Conservation (phyloP, 352 stramenopile species). For the Albugo candida region DNA sequence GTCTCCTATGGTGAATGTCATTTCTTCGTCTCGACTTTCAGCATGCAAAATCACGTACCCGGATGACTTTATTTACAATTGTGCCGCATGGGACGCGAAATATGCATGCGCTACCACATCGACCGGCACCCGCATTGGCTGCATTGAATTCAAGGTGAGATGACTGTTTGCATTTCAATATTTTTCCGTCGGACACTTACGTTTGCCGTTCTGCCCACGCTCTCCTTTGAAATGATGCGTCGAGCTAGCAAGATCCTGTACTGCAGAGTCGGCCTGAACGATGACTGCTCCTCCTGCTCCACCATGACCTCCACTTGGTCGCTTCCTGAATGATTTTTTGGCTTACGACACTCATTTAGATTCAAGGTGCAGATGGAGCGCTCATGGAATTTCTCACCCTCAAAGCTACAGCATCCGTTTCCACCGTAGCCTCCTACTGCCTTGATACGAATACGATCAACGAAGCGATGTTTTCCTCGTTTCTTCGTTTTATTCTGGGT, state of each 20-base stretch:
- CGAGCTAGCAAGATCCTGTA: slow-evolving; percentile 69
- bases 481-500: slow-evolving; percentile 8
- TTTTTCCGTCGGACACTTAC: slow-evolving; percentile 16
- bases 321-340: slow-evolving; percentile 33
- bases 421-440: slow-evolving; percentile 73
- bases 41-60: slow-evolving; percentile 15
- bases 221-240: slow-evolving; percentile 74
- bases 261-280: slow-evolving; percentile 41
- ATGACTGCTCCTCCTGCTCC: slow-evolving; percentile 65
- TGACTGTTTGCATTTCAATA: not conserved
- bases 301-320: slow-evolving; percentile 68
- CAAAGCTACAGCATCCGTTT: slow-evolving; percentile 78
- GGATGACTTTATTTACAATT: slow-evolving; percentile 71
- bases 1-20: slow-evolving; percentile 19
- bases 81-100: slow-evolving; percentile 76
- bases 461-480: slow-evolving; percentile 78
- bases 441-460: slow-evolving; percentile 79
- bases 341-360: slow-evolving; percentile 11
- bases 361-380: not conserved
- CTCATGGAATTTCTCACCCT: slow-evolving; percentile 18
- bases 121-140: slow-evolving; percentile 66
- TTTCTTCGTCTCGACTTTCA: not conserved
- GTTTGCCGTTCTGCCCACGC: slow-evolving; percentile 59
- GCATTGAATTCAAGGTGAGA: not conserved
- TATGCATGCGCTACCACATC: slow-evolving; percentile 53